Evolutionary conservation across 805 yeast genomes (phyloP), one percentile per base, ranked within the genome.

Genomic region (Cyberlindnera euphorbiiphila): DNA sequence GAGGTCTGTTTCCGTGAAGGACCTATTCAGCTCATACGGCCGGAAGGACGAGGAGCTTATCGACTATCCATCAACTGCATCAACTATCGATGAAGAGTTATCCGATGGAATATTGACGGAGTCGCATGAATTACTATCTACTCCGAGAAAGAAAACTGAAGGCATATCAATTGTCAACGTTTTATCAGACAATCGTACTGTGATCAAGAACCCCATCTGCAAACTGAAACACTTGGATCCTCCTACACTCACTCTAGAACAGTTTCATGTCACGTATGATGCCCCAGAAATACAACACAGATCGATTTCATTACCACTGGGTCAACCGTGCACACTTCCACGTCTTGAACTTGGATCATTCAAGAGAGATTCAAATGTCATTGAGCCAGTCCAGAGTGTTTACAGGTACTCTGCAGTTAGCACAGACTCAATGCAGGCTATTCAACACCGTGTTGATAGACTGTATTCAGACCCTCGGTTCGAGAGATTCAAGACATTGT

Each of bases 161-260:
- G 31, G 41, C 6, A 26, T 15, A n/a, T 40, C 54, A 9, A 32
- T 42, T n/a, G 19, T 41, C 19, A 40, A 37, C 6, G 21, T 45
- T 7, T 20, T 51, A 6, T 26, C 37, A 6, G 28, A 39, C 11
- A 36, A 34, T 8, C 28, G 39, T n/a, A 12, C 29, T 2, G 5
- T n/a, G 2, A 31, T 38, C 6, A 52, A 39, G 20, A 36, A 45
- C 19, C 41, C 50, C 12, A 33, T 55, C 3, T 48, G 45, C 6
- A 53, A 53, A 31, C 37, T 52, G 29, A 52, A 44, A 25, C 44
- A 45, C 25, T 9, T 53, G 4, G 34, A 26, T 8, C 36, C 42
- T 6, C 53, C 55, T 7, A 17, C 11, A 0, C 20, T 46, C 14
- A 12, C 46, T 5, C 22, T 16, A 14, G 49, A 47, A 4, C 32